Percentiles rank a stretch among this genome's conserved stretches.
Conservation (phyloP, 176 grass and related monocot genomes). For the Phragmites australis region DNA sequence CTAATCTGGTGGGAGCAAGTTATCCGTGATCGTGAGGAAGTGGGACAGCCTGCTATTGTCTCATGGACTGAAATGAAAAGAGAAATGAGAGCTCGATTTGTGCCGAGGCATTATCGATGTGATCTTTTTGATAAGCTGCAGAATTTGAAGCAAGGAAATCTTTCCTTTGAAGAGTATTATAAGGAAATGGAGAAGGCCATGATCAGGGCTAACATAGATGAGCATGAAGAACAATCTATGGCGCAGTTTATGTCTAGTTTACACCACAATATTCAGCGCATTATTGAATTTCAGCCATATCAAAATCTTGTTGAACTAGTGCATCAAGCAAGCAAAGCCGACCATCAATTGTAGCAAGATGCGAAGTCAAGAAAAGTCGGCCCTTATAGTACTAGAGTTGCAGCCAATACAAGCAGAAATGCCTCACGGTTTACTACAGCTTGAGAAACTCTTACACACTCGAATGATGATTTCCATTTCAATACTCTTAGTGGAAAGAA, state of each 20-base stretch:
- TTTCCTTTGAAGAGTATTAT: not conserved
- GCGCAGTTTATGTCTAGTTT: not conserved
- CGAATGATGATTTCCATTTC: no score
- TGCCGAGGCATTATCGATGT: not conserved
- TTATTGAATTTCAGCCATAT: not conserved
- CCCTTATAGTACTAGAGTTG: no score
- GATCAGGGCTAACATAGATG: not conserved
- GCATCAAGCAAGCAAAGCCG: not conserved
- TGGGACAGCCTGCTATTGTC: not conserved
- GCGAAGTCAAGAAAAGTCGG: not conserved
- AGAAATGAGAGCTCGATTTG: slow-evolving; percentile 1
- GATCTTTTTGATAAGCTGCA: not conserved
- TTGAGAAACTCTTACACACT: no score
- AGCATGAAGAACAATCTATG: slow-evolving; percentile 3
- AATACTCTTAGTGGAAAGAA: not conserved
- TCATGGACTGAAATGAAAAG: not conserved
- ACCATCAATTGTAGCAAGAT: not conserved
- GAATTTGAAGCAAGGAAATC: not conserved
- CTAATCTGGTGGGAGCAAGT: not conserved
- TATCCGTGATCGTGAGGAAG: not conserved
- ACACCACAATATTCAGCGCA: not conserved
- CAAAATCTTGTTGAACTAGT: not conserved
- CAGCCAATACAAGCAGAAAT: no score
- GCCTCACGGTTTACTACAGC: no score
- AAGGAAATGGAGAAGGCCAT: not conserved